These are phyloP conservation scores for Mortierella sp. DNA, from an alignment of 371 early-diverging fungal genomes.

Conservation along the genomic window DNA sequence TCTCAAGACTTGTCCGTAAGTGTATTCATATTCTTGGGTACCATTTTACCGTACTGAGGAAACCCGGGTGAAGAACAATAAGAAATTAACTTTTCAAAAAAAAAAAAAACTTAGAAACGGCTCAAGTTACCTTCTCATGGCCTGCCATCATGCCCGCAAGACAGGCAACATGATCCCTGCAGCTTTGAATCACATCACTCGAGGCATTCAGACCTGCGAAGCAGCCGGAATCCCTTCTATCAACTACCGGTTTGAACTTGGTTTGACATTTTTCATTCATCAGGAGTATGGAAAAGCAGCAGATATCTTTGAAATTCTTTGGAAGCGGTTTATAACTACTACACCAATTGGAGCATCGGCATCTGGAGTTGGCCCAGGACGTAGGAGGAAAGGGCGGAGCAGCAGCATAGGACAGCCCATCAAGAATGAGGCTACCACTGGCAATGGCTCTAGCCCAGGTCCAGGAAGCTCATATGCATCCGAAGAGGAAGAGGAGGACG, in stretches of 20 bases:
- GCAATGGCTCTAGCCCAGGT: background rate
- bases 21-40: background rate
- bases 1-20: slow-evolving; percentile 56
- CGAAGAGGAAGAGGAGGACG: slow-evolving; percentile 53
- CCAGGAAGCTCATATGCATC: background rate
- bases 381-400: slow-evolving; percentile 36
- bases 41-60: background rate
- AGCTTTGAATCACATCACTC: slow-evolving; percentile 56
- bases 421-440: slow-evolving; percentile 9
- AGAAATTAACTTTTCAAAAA: background rate
- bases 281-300: slow-evolving; percentile 57
- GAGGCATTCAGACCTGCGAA: slow-evolving; percentile 56
- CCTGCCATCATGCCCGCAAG: slow-evolving; percentile 58
- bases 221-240: slow-evolving; percentile 51
- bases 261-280: slow-evolving; percentile 57
- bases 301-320: slow-evolving; percentile 59
- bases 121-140: slow-evolving; percentile 57
- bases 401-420: slow-evolving; percentile 20
- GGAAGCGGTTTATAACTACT: slow-evolving; percentile 44
- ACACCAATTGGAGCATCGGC: slow-evolving; percentile 16
- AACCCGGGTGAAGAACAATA: background rate
- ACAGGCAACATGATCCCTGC: slow-evolving; percentile 52
- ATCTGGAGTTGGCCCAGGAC: slow-evolving; percentile 13
- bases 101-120: slow-evolving; percentile 40
- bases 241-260: slow-evolving; percentile 58